These are phyloP conservation scores for Flaveria sonorensis DNA, from an alignment of 129 eudicot genomes.

Conservation along the genomic window DNA sequence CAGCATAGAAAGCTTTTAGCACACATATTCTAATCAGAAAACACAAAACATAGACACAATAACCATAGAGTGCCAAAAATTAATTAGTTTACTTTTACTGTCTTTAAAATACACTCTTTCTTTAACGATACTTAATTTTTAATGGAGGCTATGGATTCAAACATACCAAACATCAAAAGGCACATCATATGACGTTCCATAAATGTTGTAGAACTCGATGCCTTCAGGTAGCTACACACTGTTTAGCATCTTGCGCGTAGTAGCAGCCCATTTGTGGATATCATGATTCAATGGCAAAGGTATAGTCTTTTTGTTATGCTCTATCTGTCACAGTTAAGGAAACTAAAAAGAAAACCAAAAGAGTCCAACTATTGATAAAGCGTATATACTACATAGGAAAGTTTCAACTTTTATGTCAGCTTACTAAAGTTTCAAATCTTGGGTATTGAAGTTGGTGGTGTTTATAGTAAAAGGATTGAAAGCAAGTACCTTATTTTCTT, in stretches of 20 bases:
- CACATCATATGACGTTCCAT: constrained; percentile 79
- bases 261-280: constrained; percentile 76
- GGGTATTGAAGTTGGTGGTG: too few species aligned
- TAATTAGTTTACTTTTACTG: background rate
- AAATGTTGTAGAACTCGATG: constrained; percentile 73
- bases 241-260: constrained; percentile 70
- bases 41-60: background rate
- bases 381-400: too few species aligned
- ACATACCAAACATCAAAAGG: constrained; percentile 94
- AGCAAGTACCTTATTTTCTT: constrained; percentile 42
- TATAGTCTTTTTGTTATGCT: constrained; percentile 57
- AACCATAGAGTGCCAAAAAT: background rate
- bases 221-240: constrained; percentile 66
- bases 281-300: constrained; percentile 75
- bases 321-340: constrained; percentile 50
- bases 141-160: background rate
- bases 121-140: background rate
- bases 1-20: constrained; percentile 23
- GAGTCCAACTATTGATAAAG: too few species aligned
- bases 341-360: background rate
- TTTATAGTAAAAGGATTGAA: background rate
- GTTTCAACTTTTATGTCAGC: background rate
- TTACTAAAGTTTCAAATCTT: too few species aligned
- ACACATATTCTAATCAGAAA: constrained; percentile 14
- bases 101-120: background rate